Evolutionary conservation across 2,329 filamentous ascomycete species (phyloP).

Genomic region (Plenodomus biglobosus): DNA sequence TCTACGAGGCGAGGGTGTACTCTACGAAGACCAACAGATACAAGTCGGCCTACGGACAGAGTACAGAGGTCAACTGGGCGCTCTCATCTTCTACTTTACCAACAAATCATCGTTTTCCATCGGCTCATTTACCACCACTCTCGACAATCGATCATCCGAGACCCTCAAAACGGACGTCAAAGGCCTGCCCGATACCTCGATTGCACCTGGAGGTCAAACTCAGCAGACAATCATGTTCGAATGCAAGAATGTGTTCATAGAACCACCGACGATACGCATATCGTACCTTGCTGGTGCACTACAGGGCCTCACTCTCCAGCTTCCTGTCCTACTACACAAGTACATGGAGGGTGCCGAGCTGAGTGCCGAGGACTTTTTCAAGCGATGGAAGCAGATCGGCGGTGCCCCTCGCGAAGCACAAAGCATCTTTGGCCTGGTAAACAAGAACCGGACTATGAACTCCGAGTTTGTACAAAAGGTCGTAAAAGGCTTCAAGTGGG

Average conservation of each 20-base stretch:
- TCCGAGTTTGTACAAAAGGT: constrained; percentile 70
- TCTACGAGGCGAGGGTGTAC: constrained; percentile 76
- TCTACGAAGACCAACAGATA: constrained; percentile 94
- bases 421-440: constrained; percentile 73
- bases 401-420: constrained; percentile 85
- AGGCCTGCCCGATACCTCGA: constrained; percentile 79
- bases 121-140: constrained; percentile 88
- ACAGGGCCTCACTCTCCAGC: constrained; percentile 86
- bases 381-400: constrained; percentile 98
- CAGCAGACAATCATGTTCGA: constrained; percentile 97
- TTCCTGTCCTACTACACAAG: constrained; percentile 87
- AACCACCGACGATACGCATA: constrained; percentile 87
- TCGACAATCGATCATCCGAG: constrained; percentile 71
- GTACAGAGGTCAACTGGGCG: constrained; percentile 93
- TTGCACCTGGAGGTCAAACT: constrained; percentile 73
- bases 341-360: constrained; percentile 95
- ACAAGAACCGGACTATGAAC: constrained; percentile 64
- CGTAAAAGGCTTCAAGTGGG: constrained; percentile 87
- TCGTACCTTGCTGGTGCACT: constrained; percentile 92
- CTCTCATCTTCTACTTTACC: constrained; percentile 91
- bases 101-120: constrained; percentile 88
- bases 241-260: constrained; percentile 75
- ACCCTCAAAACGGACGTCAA: constrained; percentile 84
- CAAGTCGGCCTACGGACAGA: constrained; percentile 91
- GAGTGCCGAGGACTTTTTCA: constrained; percentile 92